These are phyloP conservation scores for Talaromyces albobiverticillius DNA, from an alignment of 2,329 filamentous ascomycete species.

Conservation along the genomic window DNA sequence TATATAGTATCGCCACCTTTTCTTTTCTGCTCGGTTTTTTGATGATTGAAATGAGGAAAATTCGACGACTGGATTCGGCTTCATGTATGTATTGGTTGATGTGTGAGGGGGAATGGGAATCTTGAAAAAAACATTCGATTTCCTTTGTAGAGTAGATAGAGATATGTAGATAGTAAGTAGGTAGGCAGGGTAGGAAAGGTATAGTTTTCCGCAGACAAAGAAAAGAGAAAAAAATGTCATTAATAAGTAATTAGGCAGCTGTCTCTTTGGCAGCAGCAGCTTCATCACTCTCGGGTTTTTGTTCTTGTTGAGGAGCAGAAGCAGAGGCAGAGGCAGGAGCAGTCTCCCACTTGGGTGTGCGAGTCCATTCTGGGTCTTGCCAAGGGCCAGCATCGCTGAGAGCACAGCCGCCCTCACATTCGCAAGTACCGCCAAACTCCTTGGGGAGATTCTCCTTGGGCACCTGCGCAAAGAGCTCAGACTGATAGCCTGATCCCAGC, in stretches of 20 bases:
- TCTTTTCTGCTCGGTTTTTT: not conserved
- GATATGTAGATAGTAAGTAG: not conserved
- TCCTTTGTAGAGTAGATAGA: not conserved
- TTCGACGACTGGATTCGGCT: too few relatives aligned
- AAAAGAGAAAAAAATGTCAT: not conserved
- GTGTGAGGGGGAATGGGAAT: too few relatives aligned
- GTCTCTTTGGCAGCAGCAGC: not conserved
- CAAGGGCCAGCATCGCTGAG: constrained; percentile 90
- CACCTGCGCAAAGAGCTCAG: constrained; percentile 79
- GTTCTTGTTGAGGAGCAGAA: not conserved
- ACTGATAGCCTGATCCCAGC: constrained; percentile 75
- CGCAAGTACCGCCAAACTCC: constrained; percentile 78
- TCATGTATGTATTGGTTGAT: not conserved
- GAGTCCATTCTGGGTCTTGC: constrained; percentile 51
- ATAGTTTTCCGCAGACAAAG: too few relatives aligned
- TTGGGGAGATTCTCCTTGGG: constrained; percentile 86
- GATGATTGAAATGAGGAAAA: not conserved
- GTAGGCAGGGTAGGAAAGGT: not conserved
- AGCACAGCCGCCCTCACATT: constrained; percentile 77
- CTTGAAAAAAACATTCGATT: too few relatives aligned
- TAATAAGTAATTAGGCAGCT: constrained; percentile 1
- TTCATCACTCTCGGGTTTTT: constrained; percentile 4
- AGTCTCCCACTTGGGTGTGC: constrained; percentile 42
- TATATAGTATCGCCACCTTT: not conserved
- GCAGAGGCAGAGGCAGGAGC: constrained; percentile 23